Base-by-base conservation (phyloP, 2,329 filamentous ascomycete genomes). In the Colletotrichum melonis region DNA sequence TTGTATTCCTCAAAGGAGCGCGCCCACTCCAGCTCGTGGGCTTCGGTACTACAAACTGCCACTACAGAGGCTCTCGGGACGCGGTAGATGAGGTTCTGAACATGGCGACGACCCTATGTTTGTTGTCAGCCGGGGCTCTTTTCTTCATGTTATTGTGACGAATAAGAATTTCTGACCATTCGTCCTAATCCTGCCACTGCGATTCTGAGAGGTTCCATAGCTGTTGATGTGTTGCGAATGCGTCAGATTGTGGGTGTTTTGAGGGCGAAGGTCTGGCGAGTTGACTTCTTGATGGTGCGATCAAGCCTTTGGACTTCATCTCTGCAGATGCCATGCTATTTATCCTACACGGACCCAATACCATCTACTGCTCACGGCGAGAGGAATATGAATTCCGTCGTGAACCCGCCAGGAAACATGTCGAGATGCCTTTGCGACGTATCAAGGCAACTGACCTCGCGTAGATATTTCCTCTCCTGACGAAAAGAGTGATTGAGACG, bases 81-180 rank as follows among this genome's bases (percentile, higher is more conserved):
- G 22, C 52, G 30, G 32, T 56, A n/a, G 14, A 16, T 35, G 52
- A 69, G 52, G 28, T 57, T 35, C 5, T 65, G 52, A n/a, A 38
- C 59, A 55, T 46, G 52, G 14, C 35, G 35, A 19, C 52, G n/a
- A 8, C 26, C 3, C 3, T 42, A 4, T 24, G 26, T 2, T 14
- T 12, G 5, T 11, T n/a, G 3, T 19, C 28, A 16, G n/a, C 19
- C 19, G 5, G 1, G 57, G 5, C 5, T 22, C 46, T 9, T 12
- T 16, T 4, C 0, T 19, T 6, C 24, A 6, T 22, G 11, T 8
- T 16, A 5, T 12, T 2, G 2, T 42, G 5, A 42, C 14, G 16
- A 8, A 7, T 7, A 7, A 19, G 19, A 35, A 14, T 4, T 26
- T 28, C 22, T 16, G 16, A 26, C 38, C 28, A 16, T 59, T n/a